Percentiles rank a stretch among this genome's conserved stretches.
Evolutionary conservation across 768 basidiomycete species (phyloP).

Genomic region (button mushroom (Agaricus bisporus)): DNA sequence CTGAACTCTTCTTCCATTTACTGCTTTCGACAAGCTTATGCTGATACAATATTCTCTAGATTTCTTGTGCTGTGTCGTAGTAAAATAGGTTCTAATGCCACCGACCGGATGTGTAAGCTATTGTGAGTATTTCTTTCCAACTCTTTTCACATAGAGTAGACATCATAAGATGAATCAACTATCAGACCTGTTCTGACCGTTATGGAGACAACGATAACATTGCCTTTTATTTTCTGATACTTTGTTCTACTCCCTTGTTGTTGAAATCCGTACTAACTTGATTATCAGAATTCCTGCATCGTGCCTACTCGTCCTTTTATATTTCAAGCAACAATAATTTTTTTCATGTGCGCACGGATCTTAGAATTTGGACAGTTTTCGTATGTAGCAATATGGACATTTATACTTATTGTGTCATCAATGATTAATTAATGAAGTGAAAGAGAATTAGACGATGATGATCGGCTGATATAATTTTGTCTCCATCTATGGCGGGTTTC

Average conservation of each 20-base stretch:
- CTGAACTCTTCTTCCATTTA: slow-evolving; percentile 20
- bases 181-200: slow-evolving; percentile 9
- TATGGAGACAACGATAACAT: slow-evolving; percentile 5
- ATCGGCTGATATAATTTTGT: too few species aligned
- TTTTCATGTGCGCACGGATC: too few species aligned
- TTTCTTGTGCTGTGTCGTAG: neutral
- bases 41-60: neutral
- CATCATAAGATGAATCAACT: neutral
- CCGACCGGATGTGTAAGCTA: neutral
- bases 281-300: too few species aligned
- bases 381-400: too few species aligned
- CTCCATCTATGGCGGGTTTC: too few species aligned
- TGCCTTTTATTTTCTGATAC: slow-evolving; percentile 7
- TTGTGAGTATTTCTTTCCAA: neutral
- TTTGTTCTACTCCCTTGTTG: neutral
- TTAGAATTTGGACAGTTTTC: too few species aligned
- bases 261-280: neutral
- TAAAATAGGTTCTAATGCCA: neutral
- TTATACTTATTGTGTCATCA: neutral
- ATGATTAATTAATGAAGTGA: too few species aligned
- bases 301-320: too few species aligned
- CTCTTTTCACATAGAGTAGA: neutral
- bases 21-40: neutral
- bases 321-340: too few species aligned
- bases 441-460: too few species aligned